phyloP scores from a whole-genome alignment of 768 basidiomycete species.

The Boletus reticulatus region DNA sequence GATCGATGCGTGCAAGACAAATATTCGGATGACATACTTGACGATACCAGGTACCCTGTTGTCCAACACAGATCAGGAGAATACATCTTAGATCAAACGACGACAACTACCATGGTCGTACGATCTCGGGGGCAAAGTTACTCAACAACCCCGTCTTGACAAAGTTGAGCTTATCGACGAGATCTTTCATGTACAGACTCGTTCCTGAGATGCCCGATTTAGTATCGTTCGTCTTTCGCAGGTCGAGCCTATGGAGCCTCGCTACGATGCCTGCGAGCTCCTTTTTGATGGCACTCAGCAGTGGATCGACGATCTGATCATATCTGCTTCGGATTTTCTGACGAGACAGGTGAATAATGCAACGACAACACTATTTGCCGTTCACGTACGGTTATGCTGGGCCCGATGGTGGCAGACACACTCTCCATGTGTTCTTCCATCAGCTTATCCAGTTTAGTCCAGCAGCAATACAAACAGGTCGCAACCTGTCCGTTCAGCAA shows the following conservation, averaged over 20 bases:
- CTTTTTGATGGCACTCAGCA: slow-evolving; percentile 67
- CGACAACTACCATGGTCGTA: slow-evolving; percentile 63
- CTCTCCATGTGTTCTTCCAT: slow-evolving; percentile 28
- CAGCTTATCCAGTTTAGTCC: slow-evolving; percentile 23
- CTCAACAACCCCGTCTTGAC: slow-evolving; percentile 77
- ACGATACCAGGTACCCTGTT: slow-evolving; percentile 64
- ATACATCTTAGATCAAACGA: neutral
- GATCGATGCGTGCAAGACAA: slow-evolving; percentile 84
- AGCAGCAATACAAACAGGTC: slow-evolving; percentile 51
- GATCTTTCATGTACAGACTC: slow-evolving; percentile 83
- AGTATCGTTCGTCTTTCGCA: slow-evolving; percentile 69
- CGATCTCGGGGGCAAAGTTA: slow-evolving; percentile 72
- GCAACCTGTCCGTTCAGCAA: slow-evolving; percentile 73
- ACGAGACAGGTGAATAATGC: neutral
- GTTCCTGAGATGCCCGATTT: slow-evolving; percentile 47
- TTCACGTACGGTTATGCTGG: slow-evolving; percentile 55
- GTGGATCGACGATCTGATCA: slow-evolving; percentile 57
- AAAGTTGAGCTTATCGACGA: slow-evolving; percentile 79
- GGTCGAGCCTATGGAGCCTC: slow-evolving; percentile 82
- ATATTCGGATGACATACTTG: slow-evolving; percentile 77
- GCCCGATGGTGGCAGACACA: slow-evolving; percentile 53
- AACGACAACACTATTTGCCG: neutral
- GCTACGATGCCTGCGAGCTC: slow-evolving; percentile 80
- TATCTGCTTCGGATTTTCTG: slow-evolving; percentile 38
- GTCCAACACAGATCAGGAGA: neutral